These are phyloP conservation scores for Tolypocladium nubicola DNA, from an alignment of 2,329 filamentous ascomycete genomes.

Conservation along the genomic window DNA sequence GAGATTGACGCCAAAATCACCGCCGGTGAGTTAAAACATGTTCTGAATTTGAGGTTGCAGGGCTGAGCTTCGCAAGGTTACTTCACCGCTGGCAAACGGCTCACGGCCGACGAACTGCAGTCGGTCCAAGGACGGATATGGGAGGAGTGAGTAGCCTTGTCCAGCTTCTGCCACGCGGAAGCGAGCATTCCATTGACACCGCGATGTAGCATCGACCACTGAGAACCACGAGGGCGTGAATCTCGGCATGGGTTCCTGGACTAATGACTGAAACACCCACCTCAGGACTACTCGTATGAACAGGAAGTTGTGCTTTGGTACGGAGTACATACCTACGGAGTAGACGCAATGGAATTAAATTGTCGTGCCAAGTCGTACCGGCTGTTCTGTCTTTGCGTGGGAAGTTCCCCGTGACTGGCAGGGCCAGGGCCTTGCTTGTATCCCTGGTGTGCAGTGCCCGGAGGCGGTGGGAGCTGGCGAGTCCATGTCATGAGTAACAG, in stretches of 20 bases:
- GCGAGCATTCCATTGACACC: constrained; percentile 2
- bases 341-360: neutral
- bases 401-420: neutral
- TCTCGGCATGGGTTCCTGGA: neutral
- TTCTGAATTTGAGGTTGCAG: neutral
- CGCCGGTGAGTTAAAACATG: constrained; percentile 52
- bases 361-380: neutral
- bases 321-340: neutral
- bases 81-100: constrained; percentile 80
- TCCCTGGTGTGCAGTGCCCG: neutral
- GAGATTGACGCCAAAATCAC: constrained; percentile 99
- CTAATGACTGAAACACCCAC: neutral
- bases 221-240: constrained; percentile 15
- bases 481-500: neutral
- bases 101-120: constrained; percentile 76
- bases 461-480: neutral
- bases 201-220: constrained; percentile 31
- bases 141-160: constrained; percentile 53
- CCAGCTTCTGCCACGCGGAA: neutral
- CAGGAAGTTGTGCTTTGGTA: neutral
- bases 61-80: constrained; percentile 36
- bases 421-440: neutral
- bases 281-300: neutral
- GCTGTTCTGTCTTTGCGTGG: neutral
- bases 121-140: constrained; percentile 83